A percentile compares a stretch with the other conserved stretches of the same genome.
Conservation (phyloP, 2,329 filamentous ascomycete genomes). For the Apiospora kogelbergensis region DNA sequence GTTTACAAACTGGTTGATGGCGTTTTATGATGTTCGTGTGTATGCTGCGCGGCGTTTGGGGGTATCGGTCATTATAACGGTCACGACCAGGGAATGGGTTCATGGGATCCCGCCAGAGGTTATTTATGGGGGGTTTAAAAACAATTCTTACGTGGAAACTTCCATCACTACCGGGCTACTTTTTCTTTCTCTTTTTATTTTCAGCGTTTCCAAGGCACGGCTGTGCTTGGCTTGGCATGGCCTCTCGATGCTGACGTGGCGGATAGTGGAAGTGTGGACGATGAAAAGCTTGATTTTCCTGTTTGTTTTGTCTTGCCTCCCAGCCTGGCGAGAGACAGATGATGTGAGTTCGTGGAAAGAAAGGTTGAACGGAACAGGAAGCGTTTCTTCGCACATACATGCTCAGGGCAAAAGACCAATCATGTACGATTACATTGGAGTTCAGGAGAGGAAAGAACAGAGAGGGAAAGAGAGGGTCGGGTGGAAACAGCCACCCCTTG, state of each 20-base stretch:
- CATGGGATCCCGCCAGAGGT: not conserved
- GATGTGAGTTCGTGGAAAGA: not conserved
- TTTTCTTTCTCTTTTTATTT: not conserved
- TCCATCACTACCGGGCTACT: not conserved
- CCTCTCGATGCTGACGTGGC: not conserved
- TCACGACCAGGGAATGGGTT: not conserved
- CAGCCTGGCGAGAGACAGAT: not conserved
- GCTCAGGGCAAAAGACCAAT: not conserved
- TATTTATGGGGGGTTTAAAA: not conserved
- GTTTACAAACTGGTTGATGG: not conserved
- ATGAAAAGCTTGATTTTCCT: not conserved
- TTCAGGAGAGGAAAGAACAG: not conserved
- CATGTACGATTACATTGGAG: constrained; percentile 5
- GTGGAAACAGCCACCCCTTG: not conserved
- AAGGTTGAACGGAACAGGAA: not conserved
- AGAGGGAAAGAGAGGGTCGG: not conserved
- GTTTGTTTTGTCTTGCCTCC: not conserved
- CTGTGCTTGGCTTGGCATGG: not conserved
- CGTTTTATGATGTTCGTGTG: constrained; percentile 3
- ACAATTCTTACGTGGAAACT: not conserved
- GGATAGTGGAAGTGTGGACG: not conserved
- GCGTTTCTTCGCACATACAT: not conserved
- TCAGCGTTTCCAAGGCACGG: not conserved
- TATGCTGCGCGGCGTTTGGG: constrained; percentile 3
- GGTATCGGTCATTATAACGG: constrained; percentile 7